Conservation (phyloP, 257 asterid genomes). For the Cruciata laevipes region DNA sequence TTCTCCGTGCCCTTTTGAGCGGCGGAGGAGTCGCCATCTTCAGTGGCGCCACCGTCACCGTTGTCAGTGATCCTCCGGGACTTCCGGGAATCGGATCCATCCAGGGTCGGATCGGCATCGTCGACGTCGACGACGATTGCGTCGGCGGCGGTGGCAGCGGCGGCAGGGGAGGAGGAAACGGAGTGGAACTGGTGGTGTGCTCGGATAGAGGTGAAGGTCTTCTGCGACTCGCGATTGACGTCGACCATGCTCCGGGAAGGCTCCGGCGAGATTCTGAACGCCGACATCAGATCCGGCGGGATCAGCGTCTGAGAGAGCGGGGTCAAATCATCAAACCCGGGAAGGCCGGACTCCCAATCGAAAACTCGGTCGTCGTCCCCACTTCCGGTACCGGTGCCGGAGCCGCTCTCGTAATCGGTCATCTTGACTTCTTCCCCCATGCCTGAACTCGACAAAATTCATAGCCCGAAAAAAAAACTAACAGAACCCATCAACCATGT, state of each 20-base stretch:
- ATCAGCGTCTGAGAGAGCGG: slow-evolving; percentile 66
- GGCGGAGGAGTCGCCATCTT: slow-evolving; percentile 35
- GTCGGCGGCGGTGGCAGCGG: neutral
- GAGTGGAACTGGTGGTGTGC: slow-evolving; percentile 12
- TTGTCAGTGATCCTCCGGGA: slow-evolving; percentile 26
- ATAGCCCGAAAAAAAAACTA: neutral
- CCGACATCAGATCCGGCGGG: slow-evolving; percentile 73
- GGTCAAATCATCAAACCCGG: slow-evolving; percentile 57
- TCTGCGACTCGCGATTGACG: slow-evolving; percentile 70
- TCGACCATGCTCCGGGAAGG: slow-evolving; percentile 47
- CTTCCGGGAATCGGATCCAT: slow-evolving; percentile 58
- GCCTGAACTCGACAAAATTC: slow-evolving; percentile 8
- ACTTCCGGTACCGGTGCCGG: slow-evolving; percentile 16
- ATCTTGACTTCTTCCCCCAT: slow-evolving; percentile 59
- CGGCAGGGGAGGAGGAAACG: too few relatives aligned
- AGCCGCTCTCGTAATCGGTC: slow-evolving; percentile 20
- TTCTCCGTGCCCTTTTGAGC: slow-evolving; percentile 21
- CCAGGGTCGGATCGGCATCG: slow-evolving; percentile 34
- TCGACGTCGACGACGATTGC: slow-evolving; percentile 12
- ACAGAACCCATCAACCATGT: slow-evolving; percentile 1
- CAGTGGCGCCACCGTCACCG: slow-evolving; percentile 19
- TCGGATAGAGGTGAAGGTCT: slow-evolving; percentile 48
- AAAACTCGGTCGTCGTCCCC: slow-evolving; percentile 36
- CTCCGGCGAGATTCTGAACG: slow-evolving; percentile 71
- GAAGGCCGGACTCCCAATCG: slow-evolving; percentile 84